Percentiles rank a stretch among this genome's conserved stretches.
phyloP scores from a whole-genome alignment of 805 yeast species.

The Kazachstania martiniae region DNA sequence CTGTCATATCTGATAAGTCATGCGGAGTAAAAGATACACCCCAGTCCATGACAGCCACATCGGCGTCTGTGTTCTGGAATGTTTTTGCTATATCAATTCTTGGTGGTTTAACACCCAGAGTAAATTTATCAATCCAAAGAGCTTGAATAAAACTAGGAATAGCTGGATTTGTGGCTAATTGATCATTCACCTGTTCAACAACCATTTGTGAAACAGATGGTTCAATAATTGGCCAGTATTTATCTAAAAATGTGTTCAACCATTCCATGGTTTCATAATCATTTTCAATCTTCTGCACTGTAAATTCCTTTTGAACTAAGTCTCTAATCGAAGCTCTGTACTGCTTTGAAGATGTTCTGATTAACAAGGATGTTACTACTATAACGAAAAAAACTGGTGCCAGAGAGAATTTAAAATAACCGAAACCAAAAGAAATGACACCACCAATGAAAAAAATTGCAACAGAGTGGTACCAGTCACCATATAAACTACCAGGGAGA shows the following conservation, averaged over 20 bases:
- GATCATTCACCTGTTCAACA: constrained; percentile 75
- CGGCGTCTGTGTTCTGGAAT: constrained; percentile 78
- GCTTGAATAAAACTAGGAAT: constrained; percentile 75
- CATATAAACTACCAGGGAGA: constrained; percentile 66
- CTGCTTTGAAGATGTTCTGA: constrained; percentile 74
- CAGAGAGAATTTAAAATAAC: constrained; percentile 63
- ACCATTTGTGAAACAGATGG: constrained; percentile 83
- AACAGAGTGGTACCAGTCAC: constrained; percentile 95
- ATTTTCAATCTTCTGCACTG: constrained; percentile 68
- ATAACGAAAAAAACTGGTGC: constrained; percentile 74
- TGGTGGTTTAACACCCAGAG: constrained; percentile 93
- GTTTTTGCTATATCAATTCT: constrained; percentile 86
- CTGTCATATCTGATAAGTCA: constrained; percentile 70
- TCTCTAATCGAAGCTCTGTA: constrained; percentile 68
- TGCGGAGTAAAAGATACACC: constrained; percentile 87
- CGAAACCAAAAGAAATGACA: constrained; percentile 65
- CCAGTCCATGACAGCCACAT: constrained; percentile 98
- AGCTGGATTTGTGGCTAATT: constrained; percentile 61
- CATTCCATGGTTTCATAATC: constrained; percentile 94
- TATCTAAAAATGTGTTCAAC: constrained; percentile 80
- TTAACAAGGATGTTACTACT: constrained; percentile 50
- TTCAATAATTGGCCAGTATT: constrained; percentile 86
- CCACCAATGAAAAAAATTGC: constrained; percentile 60
- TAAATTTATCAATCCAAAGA: constrained; percentile 78
- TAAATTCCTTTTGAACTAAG: constrained; percentile 75